Evolutionary conservation across 768 basidiomycete genomes (phyloP).

Genomic region (Boletus bicolor): DNA sequence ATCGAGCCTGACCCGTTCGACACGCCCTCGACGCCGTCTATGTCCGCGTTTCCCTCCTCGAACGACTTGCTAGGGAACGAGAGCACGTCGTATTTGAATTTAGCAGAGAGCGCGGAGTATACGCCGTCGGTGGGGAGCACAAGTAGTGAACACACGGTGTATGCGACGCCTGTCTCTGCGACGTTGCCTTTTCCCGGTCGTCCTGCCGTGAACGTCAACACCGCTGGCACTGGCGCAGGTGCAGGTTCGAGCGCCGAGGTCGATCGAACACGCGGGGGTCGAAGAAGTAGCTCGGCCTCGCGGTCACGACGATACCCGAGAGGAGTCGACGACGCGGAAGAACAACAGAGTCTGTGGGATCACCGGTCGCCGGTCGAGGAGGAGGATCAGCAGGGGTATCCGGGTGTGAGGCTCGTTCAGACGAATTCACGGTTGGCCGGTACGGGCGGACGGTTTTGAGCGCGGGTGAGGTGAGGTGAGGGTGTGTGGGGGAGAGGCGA

Average conservation of each 20-base stretch:
- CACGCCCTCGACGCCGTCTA: conserved; percentile 30
- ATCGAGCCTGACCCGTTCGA: conserved; percentile 27
- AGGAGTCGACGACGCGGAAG: conserved; percentile 56
- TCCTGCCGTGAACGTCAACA: not conserved
- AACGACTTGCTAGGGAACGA: conserved; percentile 8
- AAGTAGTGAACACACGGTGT: conserved; percentile 18
- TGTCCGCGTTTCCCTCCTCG: conserved; percentile 25
- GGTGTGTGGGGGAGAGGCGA: not conserved
- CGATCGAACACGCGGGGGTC: conserved; percentile 25
- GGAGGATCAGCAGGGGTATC: not conserved
- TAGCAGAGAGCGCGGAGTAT: not conserved
- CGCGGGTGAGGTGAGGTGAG: not conserved
- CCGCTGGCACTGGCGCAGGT: too few relatives aligned
- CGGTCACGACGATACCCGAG: conserved; percentile 48
- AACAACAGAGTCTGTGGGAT: conserved; percentile 55
- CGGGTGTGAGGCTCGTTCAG: conserved; percentile 42
- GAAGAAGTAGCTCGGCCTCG: conserved; percentile 39
- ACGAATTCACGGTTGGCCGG: conserved; percentile 11
- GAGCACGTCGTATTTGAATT: not conserved
- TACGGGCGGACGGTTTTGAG: conserved; percentile 20
- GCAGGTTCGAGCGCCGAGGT: not conserved
- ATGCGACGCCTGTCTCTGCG: conserved; percentile 10
- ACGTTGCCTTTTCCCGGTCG: not conserved
- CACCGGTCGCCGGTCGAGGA: conserved; percentile 29
- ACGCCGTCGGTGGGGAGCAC: conserved; percentile 9